Percentiles rank a stretch among this genome's conserved stretches.
These are phyloP conservation scores for Spergularia bocconei DNA, from an alignment of 148 eudicot species.

Conservation along the genomic window DNA sequence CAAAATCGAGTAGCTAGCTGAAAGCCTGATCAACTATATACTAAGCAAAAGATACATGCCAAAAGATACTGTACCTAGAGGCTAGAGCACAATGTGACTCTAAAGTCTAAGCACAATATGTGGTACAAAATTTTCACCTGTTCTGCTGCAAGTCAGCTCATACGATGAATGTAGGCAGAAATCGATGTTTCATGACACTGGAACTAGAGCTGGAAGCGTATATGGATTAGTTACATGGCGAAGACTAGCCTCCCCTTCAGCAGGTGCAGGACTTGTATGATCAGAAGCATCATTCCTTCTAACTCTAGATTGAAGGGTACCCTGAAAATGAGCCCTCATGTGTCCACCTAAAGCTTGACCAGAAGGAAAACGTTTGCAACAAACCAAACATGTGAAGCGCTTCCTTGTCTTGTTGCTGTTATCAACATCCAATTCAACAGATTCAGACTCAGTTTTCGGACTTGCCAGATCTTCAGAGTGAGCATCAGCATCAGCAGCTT, in stretches of 20 bases:
- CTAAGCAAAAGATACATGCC: not conserved
- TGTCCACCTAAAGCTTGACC: slow-evolving; percentile 69
- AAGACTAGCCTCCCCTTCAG: slow-evolving; percentile 1
- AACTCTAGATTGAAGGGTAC: slow-evolving; percentile 21
- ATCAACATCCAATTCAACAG: not conserved
- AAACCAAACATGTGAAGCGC: slow-evolving; percentile 32
- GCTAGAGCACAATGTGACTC: too few species aligned
- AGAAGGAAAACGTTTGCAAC: slow-evolving; percentile 43
- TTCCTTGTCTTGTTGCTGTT: slow-evolving; percentile 27
- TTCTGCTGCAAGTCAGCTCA: not conserved
- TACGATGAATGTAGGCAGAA: not conserved
- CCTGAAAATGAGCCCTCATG: slow-evolving; percentile 53
- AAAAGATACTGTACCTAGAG: not conserved
- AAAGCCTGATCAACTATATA: not conserved
- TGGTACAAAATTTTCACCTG: not conserved
- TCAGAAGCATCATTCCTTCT: slow-evolving; percentile 11
- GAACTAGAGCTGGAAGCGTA: slow-evolving; percentile 12
- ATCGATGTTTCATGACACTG: not conserved
- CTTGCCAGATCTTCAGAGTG: not conserved
- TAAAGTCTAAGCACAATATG: too few species aligned
- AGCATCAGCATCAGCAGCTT: not conserved
- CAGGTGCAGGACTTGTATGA: slow-evolving; percentile 11
- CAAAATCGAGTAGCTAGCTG: not conserved
- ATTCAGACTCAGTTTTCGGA: slow-evolving; percentile 16
- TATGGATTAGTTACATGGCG: not conserved